A percentile compares a stretch with the other conserved stretches of the same genome.
phyloP scores from a whole-genome alignment of 108 stramenopile genomes.

The Pseudonitzschia multiseries region DNA sequence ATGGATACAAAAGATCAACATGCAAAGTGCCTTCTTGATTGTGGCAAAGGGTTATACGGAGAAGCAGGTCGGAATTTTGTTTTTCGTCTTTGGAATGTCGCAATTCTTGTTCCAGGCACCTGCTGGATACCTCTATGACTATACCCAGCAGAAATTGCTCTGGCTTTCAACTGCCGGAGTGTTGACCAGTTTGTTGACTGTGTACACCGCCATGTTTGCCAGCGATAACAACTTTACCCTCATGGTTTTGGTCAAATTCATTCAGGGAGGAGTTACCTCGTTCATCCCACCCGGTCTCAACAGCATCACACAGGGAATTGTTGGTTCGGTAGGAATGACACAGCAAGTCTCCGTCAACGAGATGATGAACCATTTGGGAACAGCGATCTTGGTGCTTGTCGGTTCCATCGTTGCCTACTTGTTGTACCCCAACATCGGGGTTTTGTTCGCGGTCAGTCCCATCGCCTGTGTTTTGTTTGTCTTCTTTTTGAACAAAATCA shows the following conservation, averaged over 20 bases:
- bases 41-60: constrained; percentile 72
- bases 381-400: constrained; percentile 77
- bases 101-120: constrained; percentile 90
- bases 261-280: constrained; percentile 83
- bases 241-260: constrained; percentile 78
- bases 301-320: constrained; percentile 88
- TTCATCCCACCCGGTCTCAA: constrained; percentile 88
- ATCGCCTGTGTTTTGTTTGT: constrained; percentile 79
- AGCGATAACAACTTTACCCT: constrained; percentile 65
- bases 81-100: constrained; percentile 88
- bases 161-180: constrained; percentile 68
- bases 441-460: constrained; percentile 80
- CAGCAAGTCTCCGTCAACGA: constrained; percentile 82
- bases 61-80: constrained; percentile 85
- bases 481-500: constrained; percentile 64
- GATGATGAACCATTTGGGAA: constrained; percentile 90
- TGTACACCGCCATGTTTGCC: constrained; percentile 76
- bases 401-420: constrained; percentile 63
- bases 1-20: constrained; percentile 64
- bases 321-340: constrained; percentile 84
- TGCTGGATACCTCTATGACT: constrained; percentile 86
- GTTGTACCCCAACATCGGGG: constrained; percentile 75
- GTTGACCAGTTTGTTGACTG: constrained; percentile 63
- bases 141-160: constrained; percentile 69
- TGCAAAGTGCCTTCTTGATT: constrained; percentile 88